phyloP scores from a whole-genome alignment of 1,284 basidiomycete genomes.

The Naganishia sp. region DNA sequence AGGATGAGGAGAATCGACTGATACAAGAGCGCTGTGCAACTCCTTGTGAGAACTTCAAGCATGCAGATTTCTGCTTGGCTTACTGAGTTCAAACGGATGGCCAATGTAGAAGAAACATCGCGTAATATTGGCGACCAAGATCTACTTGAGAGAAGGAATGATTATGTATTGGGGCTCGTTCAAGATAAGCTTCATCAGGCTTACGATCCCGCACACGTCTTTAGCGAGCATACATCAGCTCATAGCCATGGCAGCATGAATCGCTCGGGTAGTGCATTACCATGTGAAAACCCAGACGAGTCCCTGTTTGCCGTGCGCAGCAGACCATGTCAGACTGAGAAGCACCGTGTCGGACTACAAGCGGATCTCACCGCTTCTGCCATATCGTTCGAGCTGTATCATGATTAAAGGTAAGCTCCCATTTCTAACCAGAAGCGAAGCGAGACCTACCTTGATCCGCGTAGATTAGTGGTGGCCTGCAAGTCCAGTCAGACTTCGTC shows the following conservation, averaged over 20 bases:
- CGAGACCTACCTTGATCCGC: slow-evolving; percentile 49
- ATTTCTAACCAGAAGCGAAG: slow-evolving; percentile 36
- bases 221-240: neutral
- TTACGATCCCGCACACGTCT: slow-evolving; percentile 29
- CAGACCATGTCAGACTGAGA: neutral
- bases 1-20: slow-evolving; percentile 57
- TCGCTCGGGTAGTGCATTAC: slow-evolving; percentile 28
- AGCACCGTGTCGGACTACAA: neutral
- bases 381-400: slow-evolving; percentile 55
- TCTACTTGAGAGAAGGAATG: slow-evolving; percentile 35
- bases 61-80: slow-evolving; percentile 17
- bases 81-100: slow-evolving; percentile 56
- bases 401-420: slow-evolving; percentile 31
- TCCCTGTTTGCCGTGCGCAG: slow-evolving; percentile 43
- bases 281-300: slow-evolving; percentile 53
- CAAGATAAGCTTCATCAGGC: slow-evolving; percentile 1
- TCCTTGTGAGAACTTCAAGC: no score
- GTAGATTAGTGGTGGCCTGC: slow-evolving; percentile 56
- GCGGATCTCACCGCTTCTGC: slow-evolving; percentile 48
- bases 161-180: slow-evolving; percentile 38
- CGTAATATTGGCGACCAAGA: slow-evolving; percentile 54
- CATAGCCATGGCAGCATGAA: no score
- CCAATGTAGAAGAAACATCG: slow-evolving; percentile 58
- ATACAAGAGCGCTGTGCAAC: slow-evolving; percentile 51
- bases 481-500: neutral